A percentile compares a stretch with the other conserved stretches of the same genome.
phyloP scores from a whole-genome alignment of 331 rosid species.

The Phaseolus coccineus region DNA sequence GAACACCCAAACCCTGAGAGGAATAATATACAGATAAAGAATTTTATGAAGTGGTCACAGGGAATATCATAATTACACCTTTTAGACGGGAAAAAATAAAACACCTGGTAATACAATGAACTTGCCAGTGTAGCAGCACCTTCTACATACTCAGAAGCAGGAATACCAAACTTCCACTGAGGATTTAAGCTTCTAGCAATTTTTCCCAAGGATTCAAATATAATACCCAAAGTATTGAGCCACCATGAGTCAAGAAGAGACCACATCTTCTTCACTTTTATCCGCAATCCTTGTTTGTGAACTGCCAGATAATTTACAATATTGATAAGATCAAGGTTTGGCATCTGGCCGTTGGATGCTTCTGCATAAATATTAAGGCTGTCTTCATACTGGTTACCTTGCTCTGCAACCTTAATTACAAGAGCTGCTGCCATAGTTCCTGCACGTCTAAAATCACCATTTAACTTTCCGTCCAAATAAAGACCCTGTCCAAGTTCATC shows the following conservation, averaged over 20 bases:
- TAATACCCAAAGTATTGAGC: constrained; percentile 77
- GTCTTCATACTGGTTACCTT: constrained; percentile 66
- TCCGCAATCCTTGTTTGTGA: constrained; percentile 81
- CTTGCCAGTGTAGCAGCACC: constrained; percentile 95
- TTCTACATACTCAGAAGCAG: constrained; percentile 84
- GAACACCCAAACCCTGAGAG: constrained; percentile 87
- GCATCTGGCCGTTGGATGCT: constrained; percentile 97
- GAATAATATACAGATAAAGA: constrained; percentile 40
- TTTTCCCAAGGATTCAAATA: constrained; percentile 73
- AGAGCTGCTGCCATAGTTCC: constrained; percentile 97
- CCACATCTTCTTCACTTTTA: constrained; percentile 75
- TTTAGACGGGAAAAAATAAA: constrained; percentile 42
- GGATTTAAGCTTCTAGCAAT: constrained; percentile 70
- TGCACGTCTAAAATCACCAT: constrained; percentile 79
- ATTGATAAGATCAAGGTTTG: constrained; percentile 95
- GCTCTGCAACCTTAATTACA: constrained; percentile 79
- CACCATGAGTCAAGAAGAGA: constrained; percentile 68
- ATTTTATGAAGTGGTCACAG: not conserved
- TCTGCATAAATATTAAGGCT: constrained; percentile 83
- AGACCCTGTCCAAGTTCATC: constrained; percentile 52
- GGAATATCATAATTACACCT: not conserved
- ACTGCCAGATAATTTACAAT: constrained; percentile 83
- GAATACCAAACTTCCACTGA: constrained; percentile 86
- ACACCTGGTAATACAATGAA: constrained; percentile 88
- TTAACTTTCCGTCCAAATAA: constrained; percentile 47